These are phyloP conservation scores for Kernera saxatilis DNA, from an alignment of 345 rosid genomes.

Conservation along the genomic window DNA sequence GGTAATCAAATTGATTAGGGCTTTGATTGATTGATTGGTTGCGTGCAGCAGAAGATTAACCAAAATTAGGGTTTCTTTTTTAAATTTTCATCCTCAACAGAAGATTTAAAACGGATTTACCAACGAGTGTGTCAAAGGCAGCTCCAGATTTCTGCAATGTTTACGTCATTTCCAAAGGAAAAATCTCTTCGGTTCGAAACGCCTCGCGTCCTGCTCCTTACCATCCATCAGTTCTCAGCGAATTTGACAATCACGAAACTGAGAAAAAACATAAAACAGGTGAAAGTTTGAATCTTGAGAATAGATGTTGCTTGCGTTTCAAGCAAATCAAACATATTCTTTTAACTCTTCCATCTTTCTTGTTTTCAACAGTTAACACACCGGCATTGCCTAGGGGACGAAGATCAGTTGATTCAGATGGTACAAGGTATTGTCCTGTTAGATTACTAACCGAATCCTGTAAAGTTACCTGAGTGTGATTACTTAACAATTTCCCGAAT, in stretches of 20 bases:
- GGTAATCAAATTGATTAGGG: constrained; percentile 32
- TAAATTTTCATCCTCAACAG: constrained; percentile 30
- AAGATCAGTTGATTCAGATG: constrained; percentile 35
- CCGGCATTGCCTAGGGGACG: constrained; percentile 31
- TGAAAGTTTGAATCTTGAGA: constrained; percentile 14
- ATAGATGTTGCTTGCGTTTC: not conserved
- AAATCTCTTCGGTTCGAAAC: constrained; percentile 45
- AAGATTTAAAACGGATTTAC: constrained; percentile 59
- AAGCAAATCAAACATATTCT: constrained; percentile 6
- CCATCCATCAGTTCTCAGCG: constrained; percentile 48
- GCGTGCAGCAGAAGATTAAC: constrained; percentile 10
- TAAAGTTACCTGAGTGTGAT: not conserved
- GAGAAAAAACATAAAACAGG: constrained; percentile 38
- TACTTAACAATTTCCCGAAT: not conserved
- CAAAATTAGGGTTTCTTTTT: not conserved
- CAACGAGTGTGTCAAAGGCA: constrained; percentile 53
- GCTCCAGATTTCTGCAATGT: constrained; percentile 93
- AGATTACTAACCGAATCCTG: not conserved
- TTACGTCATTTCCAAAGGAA: constrained; percentile 75
- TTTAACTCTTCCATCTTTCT: not conserved
- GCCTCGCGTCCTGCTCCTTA: constrained; percentile 65
- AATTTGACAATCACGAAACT: constrained; percentile 29
- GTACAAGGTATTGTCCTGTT: constrained; percentile 4
- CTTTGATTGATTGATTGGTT: not conserved
- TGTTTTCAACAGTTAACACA: constrained; percentile 36